Conservation (phyloP, 768 basidiomycete species). For the Hemileccinum impolitum region DNA sequence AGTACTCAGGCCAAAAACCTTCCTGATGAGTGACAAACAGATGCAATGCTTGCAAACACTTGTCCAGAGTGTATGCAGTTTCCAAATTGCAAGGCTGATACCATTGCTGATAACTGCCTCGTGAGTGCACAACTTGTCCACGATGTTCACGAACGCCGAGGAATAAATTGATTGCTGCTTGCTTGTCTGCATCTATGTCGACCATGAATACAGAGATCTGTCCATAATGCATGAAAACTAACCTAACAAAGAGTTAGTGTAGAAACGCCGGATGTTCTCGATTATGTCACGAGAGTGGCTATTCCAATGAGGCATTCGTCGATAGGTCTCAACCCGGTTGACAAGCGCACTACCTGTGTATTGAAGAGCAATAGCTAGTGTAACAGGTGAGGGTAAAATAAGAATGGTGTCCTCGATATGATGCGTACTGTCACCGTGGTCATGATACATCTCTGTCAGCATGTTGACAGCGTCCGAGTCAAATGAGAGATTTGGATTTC, state of each 20-base stretch:
- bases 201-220: background rate
- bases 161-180: conserved; percentile 96
- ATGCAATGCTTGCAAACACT: conserved; percentile 59
- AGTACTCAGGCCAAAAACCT: conserved; percentile 90
- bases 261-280: conserved; percentile 92
- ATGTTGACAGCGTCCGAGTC: conserved; percentile 96
- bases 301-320: conserved; percentile 95
- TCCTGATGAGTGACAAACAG: conserved; percentile 57
- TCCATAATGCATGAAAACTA: background rate
- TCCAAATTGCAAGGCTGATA: conserved; percentile 69
- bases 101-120: conserved; percentile 84
- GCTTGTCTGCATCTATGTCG: conserved; percentile 86
- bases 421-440: conserved; percentile 87
- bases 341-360: conserved; percentile 97
- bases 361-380: conserved; percentile 83
- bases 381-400: conserved; percentile 1
- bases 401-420: background rate
- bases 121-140: conserved; percentile 46
- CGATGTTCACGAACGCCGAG: conserved; percentile 69
- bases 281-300: conserved; percentile 96
- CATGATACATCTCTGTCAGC: conserved; percentile 98
- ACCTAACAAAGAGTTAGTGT: conserved; percentile 92
- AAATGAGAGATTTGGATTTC: conserved; percentile 80
- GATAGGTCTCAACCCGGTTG: conserved; percentile 93
- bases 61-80: conserved; percentile 61